These are phyloP conservation scores for Deakozyma indianensis DNA, from an alignment of 805 yeast species.

Conservation along the genomic window DNA sequence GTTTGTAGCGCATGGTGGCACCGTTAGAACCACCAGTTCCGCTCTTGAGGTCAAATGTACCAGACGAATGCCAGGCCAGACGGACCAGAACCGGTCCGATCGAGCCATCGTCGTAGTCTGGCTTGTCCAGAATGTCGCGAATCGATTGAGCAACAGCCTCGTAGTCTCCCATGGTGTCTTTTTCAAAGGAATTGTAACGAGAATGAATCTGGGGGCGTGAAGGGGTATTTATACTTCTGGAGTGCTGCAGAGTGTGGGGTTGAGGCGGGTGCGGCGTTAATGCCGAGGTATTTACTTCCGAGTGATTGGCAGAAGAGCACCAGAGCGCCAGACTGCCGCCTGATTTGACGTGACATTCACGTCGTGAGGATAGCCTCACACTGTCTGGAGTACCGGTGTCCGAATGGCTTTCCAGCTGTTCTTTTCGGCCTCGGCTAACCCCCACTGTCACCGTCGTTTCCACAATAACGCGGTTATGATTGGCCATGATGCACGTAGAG, in stretches of 20 bases:
- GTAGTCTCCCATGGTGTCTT: slow-evolving; percentile 20
- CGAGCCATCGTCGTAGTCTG: slow-evolving; percentile 49
- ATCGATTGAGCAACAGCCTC: slow-evolving; percentile 25
- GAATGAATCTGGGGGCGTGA: neutral
- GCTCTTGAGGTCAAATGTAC: slow-evolving; percentile 51
- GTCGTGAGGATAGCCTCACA: too few species aligned
- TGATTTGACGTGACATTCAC: too few species aligned
- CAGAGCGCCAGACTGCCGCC: too few species aligned
- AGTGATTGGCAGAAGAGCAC: too few species aligned
- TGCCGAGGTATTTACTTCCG: neutral
- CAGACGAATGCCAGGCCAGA: slow-evolving; percentile 77
- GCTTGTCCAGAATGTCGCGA: slow-evolving; percentile 23
- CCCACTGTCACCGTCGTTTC: neutral
- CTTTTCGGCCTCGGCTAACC: neutral
- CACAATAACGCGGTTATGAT: neutral
- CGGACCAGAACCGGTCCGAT: slow-evolving; percentile 68
- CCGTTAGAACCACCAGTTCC: slow-evolving; percentile 41
- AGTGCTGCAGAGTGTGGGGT: too few species aligned
- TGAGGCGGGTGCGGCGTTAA: neutral
- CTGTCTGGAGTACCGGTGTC: too few species aligned
- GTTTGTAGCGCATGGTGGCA: slow-evolving; percentile 35
- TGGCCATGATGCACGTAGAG: too few species aligned
- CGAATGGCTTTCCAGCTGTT: too few species aligned
- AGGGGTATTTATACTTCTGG: neutral
- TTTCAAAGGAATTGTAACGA: neutral